Evolutionary conservation across 495 filamentous ascomycete genomes (phyloP), one percentile per base, ranked within the genome.

Genomic region (Tuber umbilicatum): DNA sequence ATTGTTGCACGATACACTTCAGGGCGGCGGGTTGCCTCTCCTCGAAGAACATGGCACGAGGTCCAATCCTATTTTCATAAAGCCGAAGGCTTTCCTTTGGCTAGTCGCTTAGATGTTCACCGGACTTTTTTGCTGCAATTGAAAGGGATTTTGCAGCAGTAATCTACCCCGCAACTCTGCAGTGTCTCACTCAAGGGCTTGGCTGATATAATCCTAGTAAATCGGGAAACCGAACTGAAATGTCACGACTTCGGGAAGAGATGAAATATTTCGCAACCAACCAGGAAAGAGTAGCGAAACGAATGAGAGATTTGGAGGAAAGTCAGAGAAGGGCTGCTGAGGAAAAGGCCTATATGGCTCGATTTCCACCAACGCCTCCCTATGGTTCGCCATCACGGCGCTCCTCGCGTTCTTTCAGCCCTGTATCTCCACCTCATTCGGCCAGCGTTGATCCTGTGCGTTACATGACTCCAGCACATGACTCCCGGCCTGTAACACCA

Each of bases 81-180:
- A 40, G 86, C 89, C 73, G 86, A 88, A 70, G 83, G 86, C 2
- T 84, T 86, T 40, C 78, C 84, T 0, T 80, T 91, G 45, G 79
- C 81, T 5, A 83, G 84, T 21, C 87, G 90, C 12, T 82, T 92
- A 39, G 85, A 86, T 12, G 83, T 85, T 75, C 91, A 90, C 78
- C 85, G 85, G 35, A 79, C 78, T 21, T 88, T 89, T 74, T 74
- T 90, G 38, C 76, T 83, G 64, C 86, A 86, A 67, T 77, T 90
- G 76, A 78, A 80, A 50, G 83, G 87, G 77, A 77, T 86, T 68
- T 78, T 87, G 70, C 85, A 83, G 80, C 84, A 85, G 86, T 88
- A 82, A 77, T 40, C 50, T 75, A 74, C 76, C 74, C 69, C 70
- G 68, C 76, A 76, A 76, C 75, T 74, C 27, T 68, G 41, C 47